Evolutionary conservation across 2,329 filamentous ascomycete genomes (phyloP).

Genomic region (Aspergillus sp.): DNA sequence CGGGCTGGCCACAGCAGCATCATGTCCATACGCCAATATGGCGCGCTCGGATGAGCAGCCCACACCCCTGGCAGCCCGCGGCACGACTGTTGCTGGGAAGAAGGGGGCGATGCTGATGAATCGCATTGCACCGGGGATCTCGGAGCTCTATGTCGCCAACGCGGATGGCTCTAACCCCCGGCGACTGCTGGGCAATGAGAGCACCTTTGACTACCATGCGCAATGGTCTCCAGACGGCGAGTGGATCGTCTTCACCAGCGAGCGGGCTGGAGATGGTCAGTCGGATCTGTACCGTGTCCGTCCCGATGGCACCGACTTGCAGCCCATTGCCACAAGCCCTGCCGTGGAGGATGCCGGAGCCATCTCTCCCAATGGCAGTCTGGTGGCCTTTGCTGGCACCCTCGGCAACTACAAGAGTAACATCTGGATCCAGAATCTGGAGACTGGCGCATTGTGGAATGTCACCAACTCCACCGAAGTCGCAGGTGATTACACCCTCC

Average conservation of each 20-base stretch:
- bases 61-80: neutral
- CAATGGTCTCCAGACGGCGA: neutral
- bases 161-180: neutral
- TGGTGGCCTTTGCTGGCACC: constrained; percentile 45
- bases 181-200: neutral
- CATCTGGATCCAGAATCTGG: constrained; percentile 44
- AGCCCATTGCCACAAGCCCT: constrained; percentile 35
- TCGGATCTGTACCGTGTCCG: constrained; percentile 26
- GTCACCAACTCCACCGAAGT: constrained; percentile 38
- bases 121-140: neutral
- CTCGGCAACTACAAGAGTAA: constrained; percentile 38
- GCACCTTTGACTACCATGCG: constrained; percentile 1
- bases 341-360: constrained; percentile 42
- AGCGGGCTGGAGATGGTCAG: neutral
- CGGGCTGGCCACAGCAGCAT: neutral
- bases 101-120: neutral
- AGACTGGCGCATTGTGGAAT: constrained; percentile 35
- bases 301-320: constrained; percentile 38
- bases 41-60: neutral
- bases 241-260: neutral
- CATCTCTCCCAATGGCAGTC: constrained; percentile 42
- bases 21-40: neutral
- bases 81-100: neutral
- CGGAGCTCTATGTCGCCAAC: neutral
- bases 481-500: constrained; percentile 22